Evolutionary conservation across 805 yeast species (phyloP).

Genomic region (Candida oleophila): DNA sequence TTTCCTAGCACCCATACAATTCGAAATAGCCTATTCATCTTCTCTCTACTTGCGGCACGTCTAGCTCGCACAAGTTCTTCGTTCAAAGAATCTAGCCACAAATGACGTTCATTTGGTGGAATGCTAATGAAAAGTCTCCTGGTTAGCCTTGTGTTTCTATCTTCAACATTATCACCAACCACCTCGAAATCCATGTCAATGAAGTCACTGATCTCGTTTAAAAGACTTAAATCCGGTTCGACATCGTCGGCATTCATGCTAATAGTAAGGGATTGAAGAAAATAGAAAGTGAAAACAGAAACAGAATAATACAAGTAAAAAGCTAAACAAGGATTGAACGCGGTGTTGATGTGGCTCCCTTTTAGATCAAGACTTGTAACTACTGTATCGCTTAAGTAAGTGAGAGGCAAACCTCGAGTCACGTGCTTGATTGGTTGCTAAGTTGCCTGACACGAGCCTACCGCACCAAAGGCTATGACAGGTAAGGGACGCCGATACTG

Average conservation of each 20-base stretch:
- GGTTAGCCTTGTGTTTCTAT: background rate
- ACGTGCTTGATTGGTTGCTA: too few relatives aligned
- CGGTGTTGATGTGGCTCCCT: too few relatives aligned
- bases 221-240: background rate
- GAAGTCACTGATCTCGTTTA: background rate
- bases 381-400: too few relatives aligned
- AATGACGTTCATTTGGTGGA: background rate
- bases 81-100: background rate
- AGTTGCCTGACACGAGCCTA: too few relatives aligned
- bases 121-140: background rate
- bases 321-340: too few relatives aligned
- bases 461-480: too few relatives aligned
- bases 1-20: background rate
- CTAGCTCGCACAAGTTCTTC: background rate
- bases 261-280: background rate
- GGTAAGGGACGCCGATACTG: too few relatives aligned
- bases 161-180: background rate
- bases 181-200: background rate
- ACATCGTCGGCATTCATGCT: background rate
- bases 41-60: background rate
- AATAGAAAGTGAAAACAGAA: background rate
- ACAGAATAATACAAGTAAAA: background rate
- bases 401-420: too few relatives aligned
- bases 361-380: too few relatives aligned
- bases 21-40: background rate